Base-by-base conservation (phyloP, 805 yeast species). In the Saturnispora diversa region DNA sequence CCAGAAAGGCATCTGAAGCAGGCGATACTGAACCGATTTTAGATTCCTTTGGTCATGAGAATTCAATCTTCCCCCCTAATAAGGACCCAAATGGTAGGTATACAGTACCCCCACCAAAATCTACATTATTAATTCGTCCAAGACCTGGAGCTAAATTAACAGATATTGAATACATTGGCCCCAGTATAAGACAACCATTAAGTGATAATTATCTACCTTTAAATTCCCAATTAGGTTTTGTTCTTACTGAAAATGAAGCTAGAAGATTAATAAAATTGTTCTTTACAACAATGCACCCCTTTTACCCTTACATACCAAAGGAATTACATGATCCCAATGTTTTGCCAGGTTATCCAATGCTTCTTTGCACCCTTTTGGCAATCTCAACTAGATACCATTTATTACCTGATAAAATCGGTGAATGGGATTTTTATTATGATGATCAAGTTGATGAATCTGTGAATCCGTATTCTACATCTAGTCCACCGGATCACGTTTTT, bases 231-330 rank as follows among this genome's bases (percentile, higher is more conserved):
- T 16, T 26, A 10, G 31, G 31, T 9, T 35, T n/a, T 16, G 67
- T 85, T 38, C 53, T 88, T 12, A 66, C 82, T 0, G 86, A 75
- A 46, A 55, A 51, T 0, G 85, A 80, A 52, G 85, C 88, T 2
- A 70, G 65, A 34, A 62, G 60, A 36, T 59, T 80, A 24, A 71
- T 83, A 20, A 66, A 69, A 28, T 56, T 77, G 39, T 88, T 84
- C 59, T 84, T 84, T 56, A 58, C 74, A 4, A 75, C 86, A 3
- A 73, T 88, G 77, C 94, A 85, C 58, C 96, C 95, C 2, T 88
- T 77, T 58, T 88, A 83, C 62, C 97, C 97, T 1, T 84, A 80
- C 54, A 70, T 90, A 29, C 95, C 96, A 1, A 64, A 68, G 23
- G 84, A 81, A 46, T 56, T 87, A 29, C 88, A 80, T 37, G 69